phyloP scores from a whole-genome alignment of 495 filamentous ascomycete species.

The Penicillium psychrofluorescens region DNA sequence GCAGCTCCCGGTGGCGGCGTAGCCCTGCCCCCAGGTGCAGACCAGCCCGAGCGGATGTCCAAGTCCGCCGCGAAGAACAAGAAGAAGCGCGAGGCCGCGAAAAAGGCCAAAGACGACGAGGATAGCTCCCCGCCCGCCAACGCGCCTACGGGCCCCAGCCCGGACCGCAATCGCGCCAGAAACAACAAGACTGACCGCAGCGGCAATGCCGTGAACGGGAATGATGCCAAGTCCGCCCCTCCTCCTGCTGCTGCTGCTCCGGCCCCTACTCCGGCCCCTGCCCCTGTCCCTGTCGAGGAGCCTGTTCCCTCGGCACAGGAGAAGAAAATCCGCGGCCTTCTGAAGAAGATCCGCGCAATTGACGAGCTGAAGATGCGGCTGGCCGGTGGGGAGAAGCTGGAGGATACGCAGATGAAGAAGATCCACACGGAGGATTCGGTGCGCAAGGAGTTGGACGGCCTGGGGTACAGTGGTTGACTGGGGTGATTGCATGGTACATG shows the following conservation, averaged over 20 bases:
- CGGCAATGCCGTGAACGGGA: conserved; percentile 19
- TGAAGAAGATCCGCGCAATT: conserved; percentile 97
- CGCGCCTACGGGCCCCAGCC: conserved; percentile 52
- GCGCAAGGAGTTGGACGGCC: conserved; percentile 66
- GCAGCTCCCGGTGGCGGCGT: conserved; percentile 68
- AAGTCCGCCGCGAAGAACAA: conserved; percentile 95
- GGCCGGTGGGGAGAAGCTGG: conserved; percentile 88
- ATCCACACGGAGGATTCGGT: conserved; percentile 82
- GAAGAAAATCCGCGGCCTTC: conserved; percentile 83
- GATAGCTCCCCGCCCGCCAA: conserved; percentile 47
- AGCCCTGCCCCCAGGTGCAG: conserved; percentile 44
- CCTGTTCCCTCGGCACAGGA: conserved; percentile 47
- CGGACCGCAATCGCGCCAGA: conserved; percentile 25
- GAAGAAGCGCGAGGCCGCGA: conserved; percentile 89
- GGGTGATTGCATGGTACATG: too few relatives aligned
- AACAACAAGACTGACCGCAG: conserved; percentile 24
- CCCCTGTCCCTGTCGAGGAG: conserved; percentile 17
- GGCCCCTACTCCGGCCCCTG: conserved; percentile 11
- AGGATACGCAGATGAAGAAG: conserved; percentile 98
- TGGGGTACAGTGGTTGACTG: conserved; percentile 45
- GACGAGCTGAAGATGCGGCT: conserved; percentile 96
- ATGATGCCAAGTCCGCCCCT: conserved; percentile 7
- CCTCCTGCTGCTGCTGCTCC: conserved; percentile 8
- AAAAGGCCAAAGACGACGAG: conserved; percentile 72
- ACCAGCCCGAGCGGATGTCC: conserved; percentile 64